A percentile compares a stretch with the other conserved stretches of the same genome.
Conservation (phyloP, 495 filamentous ascomycete genomes). For the Lasiosphaeriaceae sp. region DNA sequence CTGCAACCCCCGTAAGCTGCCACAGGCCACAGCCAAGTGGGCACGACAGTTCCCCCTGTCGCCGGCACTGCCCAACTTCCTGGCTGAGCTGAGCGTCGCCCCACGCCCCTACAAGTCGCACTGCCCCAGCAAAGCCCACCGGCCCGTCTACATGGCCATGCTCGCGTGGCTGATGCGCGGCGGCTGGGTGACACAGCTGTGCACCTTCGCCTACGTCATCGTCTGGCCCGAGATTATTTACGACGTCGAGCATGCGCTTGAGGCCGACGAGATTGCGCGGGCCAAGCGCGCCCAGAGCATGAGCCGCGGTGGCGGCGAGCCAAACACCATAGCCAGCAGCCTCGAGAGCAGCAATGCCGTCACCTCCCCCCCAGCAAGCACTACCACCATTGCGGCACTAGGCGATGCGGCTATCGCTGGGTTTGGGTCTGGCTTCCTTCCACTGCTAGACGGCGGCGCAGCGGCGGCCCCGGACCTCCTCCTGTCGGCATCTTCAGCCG, state of each 20-base stretch:
- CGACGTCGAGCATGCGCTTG: constrained; percentile 54
- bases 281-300: constrained; percentile 21
- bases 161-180: constrained; percentile 88
- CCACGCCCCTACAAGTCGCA: constrained; percentile 76
- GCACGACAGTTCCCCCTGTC: constrained; percentile 72
- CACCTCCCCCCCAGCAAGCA: background rate
- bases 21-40: constrained; percentile 68
- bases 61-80: constrained; percentile 77
- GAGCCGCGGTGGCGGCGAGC: constrained; percentile 13
- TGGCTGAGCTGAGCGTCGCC: constrained; percentile 68
- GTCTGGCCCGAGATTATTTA: constrained; percentile 60
- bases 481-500: constrained; percentile 15
- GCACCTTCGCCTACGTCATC: constrained; percentile 80
- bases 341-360: constrained; percentile 11
- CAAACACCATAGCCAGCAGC: constrained; percentile 16
- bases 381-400: constrained; percentile 17
- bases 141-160: constrained; percentile 80
- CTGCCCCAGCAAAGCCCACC: constrained; percentile 85
- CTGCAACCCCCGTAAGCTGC: constrained; percentile 72
- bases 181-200: constrained; percentile 87
- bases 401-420: constrained; percentile 20
- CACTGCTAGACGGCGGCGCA: constrained; percentile 11
- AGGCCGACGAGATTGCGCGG: constrained; percentile 45
- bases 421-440: constrained; percentile 23
- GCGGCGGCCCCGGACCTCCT: constrained; percentile 1